Percentiles rank a stretch among this genome's conserved stretches.
phyloP scores from a whole-genome alignment of 257 asterid species.

The Craterostigma plantagineum region DNA sequence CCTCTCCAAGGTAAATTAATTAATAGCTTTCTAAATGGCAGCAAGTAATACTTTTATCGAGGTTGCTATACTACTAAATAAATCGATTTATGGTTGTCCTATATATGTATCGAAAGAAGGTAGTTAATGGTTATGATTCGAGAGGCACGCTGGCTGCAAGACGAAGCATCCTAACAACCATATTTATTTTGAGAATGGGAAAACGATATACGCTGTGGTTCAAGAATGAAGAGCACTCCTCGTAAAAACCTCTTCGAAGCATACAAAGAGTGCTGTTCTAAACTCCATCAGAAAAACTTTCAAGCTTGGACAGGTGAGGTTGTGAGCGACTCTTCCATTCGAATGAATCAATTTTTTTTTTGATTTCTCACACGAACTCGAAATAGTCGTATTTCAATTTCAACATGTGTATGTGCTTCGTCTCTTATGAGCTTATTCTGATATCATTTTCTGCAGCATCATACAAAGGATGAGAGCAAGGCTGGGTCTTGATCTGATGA shows the following conservation, averaged over 20 bases:
- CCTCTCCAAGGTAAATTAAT: no score
- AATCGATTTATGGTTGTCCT: background rate
- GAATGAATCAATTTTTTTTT: no score
- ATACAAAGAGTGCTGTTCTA: slow-evolving; percentile 31
- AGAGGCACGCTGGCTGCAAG: slow-evolving; percentile 9
- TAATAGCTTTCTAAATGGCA: no score
- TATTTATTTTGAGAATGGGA: slow-evolving; percentile 7
- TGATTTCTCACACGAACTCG: no score
- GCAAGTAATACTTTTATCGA: no score
- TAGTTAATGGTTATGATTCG: slow-evolving; percentile 7
- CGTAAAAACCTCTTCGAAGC: slow-evolving; percentile 27
- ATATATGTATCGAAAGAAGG: slow-evolving; percentile 3
- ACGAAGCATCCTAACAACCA: slow-evolving; percentile 10
- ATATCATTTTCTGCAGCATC: no score
- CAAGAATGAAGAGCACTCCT: slow-evolving; percentile 30
- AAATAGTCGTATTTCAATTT: no score
- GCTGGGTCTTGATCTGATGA: no score
- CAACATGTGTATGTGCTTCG: no score
- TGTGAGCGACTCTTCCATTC: no score
- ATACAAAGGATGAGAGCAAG: no score
- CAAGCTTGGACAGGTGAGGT: slow-evolving; percentile 49
- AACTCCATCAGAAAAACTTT: slow-evolving; percentile 35
- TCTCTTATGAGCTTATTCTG: no score
- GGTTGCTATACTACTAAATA: background rate
- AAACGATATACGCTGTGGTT: background rate